phyloP scores from a whole-genome alignment of 306 rosid genomes.

The Ormosia semicastrata region DNA sequence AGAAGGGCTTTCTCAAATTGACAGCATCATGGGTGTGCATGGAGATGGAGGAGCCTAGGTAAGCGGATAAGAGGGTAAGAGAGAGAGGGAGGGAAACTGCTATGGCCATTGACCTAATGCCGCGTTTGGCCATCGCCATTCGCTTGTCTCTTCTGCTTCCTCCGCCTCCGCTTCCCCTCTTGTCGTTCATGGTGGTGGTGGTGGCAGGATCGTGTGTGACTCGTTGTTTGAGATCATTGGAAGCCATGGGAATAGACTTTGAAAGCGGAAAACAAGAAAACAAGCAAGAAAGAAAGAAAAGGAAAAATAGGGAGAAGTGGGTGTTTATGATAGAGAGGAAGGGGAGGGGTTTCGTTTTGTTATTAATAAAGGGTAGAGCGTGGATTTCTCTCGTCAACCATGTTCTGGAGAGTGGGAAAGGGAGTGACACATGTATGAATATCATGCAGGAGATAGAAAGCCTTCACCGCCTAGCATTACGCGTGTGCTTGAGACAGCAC shows the following conservation, averaged over 20 bases:
- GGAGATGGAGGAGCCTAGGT: constrained; percentile 24
- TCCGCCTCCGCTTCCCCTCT: neutral
- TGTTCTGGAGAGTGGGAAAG: neutral
- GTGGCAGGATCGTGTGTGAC: constrained; percentile 16
- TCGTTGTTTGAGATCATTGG: constrained; percentile 52
- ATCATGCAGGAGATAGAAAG: neutral
- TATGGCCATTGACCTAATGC: constrained; percentile 55
- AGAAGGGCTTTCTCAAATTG: constrained; percentile 38
- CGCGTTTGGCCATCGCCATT: constrained; percentile 69
- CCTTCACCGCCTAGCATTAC: neutral
- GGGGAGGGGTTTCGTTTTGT: neutral
- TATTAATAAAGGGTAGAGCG: constrained; percentile 29
- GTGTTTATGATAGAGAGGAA: neutral
- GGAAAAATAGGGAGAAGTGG: neutral
- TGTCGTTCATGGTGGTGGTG: neutral
- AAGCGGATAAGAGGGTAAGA: constrained; percentile 40
- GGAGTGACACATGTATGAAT: constrained; percentile 46
- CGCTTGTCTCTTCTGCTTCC: constrained; percentile 18
- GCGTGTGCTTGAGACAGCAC: neutral
- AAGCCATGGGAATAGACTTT: constrained; percentile 41
- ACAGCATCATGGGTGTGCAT: neutral
- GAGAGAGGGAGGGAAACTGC: constrained; percentile 53
- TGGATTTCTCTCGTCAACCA: neutral
- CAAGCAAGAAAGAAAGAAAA: neutral
- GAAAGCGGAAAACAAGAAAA: neutral